Base-by-base conservation (phyloP, 129 eudicot genomes). In the Sambucus nigra region DNA sequence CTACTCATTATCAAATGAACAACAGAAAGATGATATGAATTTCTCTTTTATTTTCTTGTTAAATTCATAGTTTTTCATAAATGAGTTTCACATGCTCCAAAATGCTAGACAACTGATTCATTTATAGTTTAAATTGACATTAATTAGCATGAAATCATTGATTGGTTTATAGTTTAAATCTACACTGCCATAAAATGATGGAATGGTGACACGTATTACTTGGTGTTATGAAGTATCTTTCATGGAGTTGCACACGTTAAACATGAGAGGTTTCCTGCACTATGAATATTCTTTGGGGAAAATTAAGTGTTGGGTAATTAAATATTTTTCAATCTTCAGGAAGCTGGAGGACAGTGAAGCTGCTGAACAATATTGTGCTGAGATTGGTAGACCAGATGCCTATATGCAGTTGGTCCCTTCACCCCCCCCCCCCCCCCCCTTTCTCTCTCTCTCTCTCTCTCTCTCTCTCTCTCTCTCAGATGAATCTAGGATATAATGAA, bases 301-400 rank as follows among this genome's bases (percentile, higher is more conserved):
- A 25, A 33, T 5, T 12, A n/a, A 19, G 24, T 42, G 5, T 23
- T 25, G 39, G 26, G 32, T 13, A 25, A 51, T 49, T 35, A 59
- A 31, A 26, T 53, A 40, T 50, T 22, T n/a, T 13, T 31, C 14
- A 13, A 44, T 52, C 27, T 26, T 73, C 81, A 86, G 99, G 86
- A 92, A 92, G 61, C 65, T 92, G 76, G 99, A 86, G 76, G 86
- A 92, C 59, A 86, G 69, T 71, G 94, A 86, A 69, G 99, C 96
- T 69, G 99, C 99, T 41, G 95, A 92, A 69, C 80, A 86, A 66
- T 92, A 86, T 65, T 92, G 94, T 72, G 99, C 81, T 13, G 99
- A 92, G 69, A 87, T 92, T 72, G 95, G 98, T 48, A 74, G 94
- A 76, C 94, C 91, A 42, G 95, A 92, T 74, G 99, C 99, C 60